Base-by-base conservation (phyloP, 352 stramenopile species). In the Pythium inflatum region DNA sequence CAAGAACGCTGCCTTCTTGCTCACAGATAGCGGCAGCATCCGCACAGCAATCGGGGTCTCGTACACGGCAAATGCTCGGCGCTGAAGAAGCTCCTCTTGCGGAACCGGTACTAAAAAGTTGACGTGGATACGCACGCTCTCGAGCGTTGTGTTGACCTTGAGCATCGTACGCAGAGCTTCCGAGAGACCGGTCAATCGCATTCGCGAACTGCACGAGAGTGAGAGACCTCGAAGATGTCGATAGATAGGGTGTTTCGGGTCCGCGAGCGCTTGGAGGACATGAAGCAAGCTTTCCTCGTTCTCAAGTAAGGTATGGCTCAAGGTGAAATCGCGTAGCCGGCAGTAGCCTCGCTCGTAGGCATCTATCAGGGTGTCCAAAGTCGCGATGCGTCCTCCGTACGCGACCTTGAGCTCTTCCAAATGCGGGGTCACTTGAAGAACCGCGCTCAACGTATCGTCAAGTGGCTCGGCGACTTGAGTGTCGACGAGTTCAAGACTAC, bases 1-100 rank as follows among this genome's bases (percentile, higher is more conserved):
- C 30, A 57, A 43, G 18, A 57, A 57, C 30, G 50, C 50, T 3
- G 30, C 30, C 50, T 57, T 57, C 20, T 57, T 57, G 16, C 30
- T 40, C 50, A 57, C 9, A 16, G 50, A 41, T 6, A 57, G 50
- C 30, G 50, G 50, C 5, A 57, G 50, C 50, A 57, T 43, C 4
- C 50, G 50, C 30, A 57, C 50, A 9, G 50, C 50, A 22, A 57
- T 43, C 30, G 50, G 50, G 5, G 30, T 57, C 28, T 40, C 31
- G 50, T 57, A 57, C 18, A 22, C 27, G 14, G 50, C 30, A 28
- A 57, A 57, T 9, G 14, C 50, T 31, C 18, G 24, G 28, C 27
- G 50, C 8, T 6, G 20, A 22, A 57, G 40, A 2, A 57, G 50
- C 50, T 57, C 28, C 2, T 57, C 50, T 14, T 27, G 1, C 7